Base-by-base conservation (phyloP, 805 yeast species). In the Starmerella etchellsii region DNA sequence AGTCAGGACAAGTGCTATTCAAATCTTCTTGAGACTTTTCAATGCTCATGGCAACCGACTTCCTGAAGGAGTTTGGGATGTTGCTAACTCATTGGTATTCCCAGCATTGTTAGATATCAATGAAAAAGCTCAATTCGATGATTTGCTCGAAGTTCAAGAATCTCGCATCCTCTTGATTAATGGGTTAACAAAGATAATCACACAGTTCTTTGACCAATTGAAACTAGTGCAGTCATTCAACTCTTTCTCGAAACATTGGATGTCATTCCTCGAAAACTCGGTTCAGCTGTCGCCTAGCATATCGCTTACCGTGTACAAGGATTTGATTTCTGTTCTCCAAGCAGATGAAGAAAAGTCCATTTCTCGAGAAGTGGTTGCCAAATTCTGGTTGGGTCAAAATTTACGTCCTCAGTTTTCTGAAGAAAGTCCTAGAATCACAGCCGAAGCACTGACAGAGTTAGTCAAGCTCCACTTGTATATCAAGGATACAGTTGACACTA, bases 1-100 rank as follows among this genome's bases (percentile, higher is more conserved):
- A 51, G 94, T 88, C 0, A 69, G 93, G 46, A 85, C 84, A 52
- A 95, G 95, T 2, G 77, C 95, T 0, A 71, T 84, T 14, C 94
- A 85, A 55, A 88, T 95, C 0, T 76, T 87, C 49, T 83, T 84
- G 60, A 73, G 87, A 48, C 77, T 88, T 23, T 66, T 81, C 44
- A 83, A 81, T 39, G 72, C 87, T 3, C 83, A 80, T 56, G 79
- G 82, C 0, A 53, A 59, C 10, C 63, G 64, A 32, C 63, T 76
- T 16, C 70, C 75, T 0, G 63, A 73, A 2, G 54, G 48, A 14
- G 60, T 57, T 1, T 85, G 95, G 95, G 61, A 68, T 22, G 58
- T 76, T n/a, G 70, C 87, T 3, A 77, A 75, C 52, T 56, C 63
- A 24, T 67, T 78, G 28, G 83, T 82, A 1, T 66, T 87, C 7